A percentile compares a stretch with the other conserved stretches of the same genome.
Conservation (phyloP, 139 green algal species). For the Ettlia oleoabundans region DNA sequence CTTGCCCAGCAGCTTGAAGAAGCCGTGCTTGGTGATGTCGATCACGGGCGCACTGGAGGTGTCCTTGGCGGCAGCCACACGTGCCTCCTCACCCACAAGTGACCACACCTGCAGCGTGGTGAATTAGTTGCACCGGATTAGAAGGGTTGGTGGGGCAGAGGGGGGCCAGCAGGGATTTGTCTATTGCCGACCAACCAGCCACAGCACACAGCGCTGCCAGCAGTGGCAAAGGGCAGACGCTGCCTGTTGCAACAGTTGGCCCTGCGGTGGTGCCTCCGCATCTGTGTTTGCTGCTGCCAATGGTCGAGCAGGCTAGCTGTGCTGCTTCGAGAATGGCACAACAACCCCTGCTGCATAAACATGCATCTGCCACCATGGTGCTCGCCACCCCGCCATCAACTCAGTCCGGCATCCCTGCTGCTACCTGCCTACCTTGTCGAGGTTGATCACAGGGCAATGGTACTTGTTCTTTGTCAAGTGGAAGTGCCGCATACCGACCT, state of each 20-base stretch:
- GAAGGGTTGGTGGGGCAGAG: neutral
- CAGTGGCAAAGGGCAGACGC: too few relatives aligned
- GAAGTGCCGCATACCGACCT: slow-evolving; percentile 99
- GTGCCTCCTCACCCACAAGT: slow-evolving; percentile 57
- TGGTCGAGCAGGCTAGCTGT: too few relatives aligned
- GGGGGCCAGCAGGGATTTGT: neutral
- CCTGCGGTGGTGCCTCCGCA: too few relatives aligned
- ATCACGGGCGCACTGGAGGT: slow-evolving; percentile 85
- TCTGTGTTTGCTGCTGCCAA: too few relatives aligned
- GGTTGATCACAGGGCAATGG: slow-evolving; percentile 96
- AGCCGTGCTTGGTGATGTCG: slow-evolving; percentile 96
- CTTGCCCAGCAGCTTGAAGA: slow-evolving; percentile 97
- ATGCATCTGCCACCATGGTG: too few relatives aligned
- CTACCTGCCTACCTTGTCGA: slow-evolving; percentile 96
- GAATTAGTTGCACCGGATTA: neutral
- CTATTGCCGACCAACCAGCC: too few relatives aligned
- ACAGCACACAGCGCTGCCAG: too few relatives aligned
- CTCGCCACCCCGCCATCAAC: too few relatives aligned
- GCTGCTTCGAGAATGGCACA: too few relatives aligned
- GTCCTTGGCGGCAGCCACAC: slow-evolving; percentile 79
- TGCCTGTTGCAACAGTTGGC: too few relatives aligned
- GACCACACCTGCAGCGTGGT: slow-evolving; percentile 32
- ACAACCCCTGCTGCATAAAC: too few relatives aligned
- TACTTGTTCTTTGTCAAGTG: slow-evolving; percentile 96
- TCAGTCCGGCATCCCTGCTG: too few relatives aligned